Conservation (phyloP, 306 rosid species). For the Pyrus bretschneideri region DNA sequence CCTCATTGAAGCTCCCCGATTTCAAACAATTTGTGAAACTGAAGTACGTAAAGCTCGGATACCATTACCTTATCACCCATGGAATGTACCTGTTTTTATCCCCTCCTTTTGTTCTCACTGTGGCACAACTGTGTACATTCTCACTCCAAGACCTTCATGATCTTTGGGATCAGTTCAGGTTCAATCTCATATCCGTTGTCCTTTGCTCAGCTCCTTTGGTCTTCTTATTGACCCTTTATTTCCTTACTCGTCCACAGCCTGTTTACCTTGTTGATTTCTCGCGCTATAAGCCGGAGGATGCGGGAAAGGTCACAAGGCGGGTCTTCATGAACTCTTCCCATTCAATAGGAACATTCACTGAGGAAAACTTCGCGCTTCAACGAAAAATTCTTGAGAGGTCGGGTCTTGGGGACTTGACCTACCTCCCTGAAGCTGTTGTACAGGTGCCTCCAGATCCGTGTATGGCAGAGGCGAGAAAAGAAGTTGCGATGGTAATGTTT, state of each 20-base stretch:
- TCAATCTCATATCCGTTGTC: conserved; percentile 37
- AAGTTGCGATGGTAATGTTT: conserved; percentile 52
- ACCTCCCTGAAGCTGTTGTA: conserved; percentile 53
- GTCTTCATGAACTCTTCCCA: conserved; percentile 41
- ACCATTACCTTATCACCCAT: conserved; percentile 51
- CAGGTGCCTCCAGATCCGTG: conserved; percentile 52
- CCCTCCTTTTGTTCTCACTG: conserved; percentile 29
- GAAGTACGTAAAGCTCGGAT: conserved; percentile 57
- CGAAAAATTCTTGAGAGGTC: conserved; percentile 51
- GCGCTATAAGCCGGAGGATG: conserved; percentile 54
- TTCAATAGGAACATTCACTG: conserved; percentile 33
- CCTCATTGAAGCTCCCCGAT: conserved; percentile 38
- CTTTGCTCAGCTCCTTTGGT: conserved; percentile 39
- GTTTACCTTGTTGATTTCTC: conserved; percentile 56
- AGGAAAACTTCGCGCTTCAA: conserved; percentile 43
- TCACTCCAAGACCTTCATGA: conserved; percentile 33
- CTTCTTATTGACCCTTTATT: conserved; percentile 44
- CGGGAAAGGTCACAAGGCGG: conserved; percentile 43
- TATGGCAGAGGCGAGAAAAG: conserved; percentile 52
- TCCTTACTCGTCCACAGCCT: conserved; percentile 38
- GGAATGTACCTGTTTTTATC: conserved; percentile 44
- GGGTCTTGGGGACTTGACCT: conserved; percentile 57
- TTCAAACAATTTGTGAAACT: conserved; percentile 47
- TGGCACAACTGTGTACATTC: conserved; percentile 37
- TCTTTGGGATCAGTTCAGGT: conserved; percentile 45